Base-by-base conservation (phyloP, 1,284 basidiomycete genomes). In the Pascua sp. region DNA sequence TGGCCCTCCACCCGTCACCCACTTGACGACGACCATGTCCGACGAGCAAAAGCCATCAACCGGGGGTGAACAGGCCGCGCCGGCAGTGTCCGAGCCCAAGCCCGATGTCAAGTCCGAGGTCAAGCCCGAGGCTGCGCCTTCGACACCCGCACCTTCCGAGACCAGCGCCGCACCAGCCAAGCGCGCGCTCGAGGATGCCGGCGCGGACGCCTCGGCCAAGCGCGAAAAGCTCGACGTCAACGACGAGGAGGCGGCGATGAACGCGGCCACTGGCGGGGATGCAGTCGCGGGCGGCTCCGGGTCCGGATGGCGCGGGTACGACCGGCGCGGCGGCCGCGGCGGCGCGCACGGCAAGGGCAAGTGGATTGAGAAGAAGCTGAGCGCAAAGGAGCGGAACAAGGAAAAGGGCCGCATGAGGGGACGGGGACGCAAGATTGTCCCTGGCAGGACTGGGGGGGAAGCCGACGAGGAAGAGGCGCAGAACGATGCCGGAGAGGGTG, bases 201-300 rank as follows among this genome's bases (percentile, higher is more conserved):
- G 15, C 15, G 42, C 42, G 42, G 15, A 9, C 15, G 8, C 40
- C 8, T 11, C 40, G 40, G 17, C 42, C 37, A 42, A 4, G 51
- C n/a, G 8, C 39, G 18, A 24, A 18, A 47, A 48, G 39, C 44
- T 17, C 11, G 38, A 46, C n/a, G 49, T 12, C 15, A 32, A n/a
- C 32, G 45, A 49, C 47, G 61, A 62, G 49, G 57, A 63, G 55
- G 55, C 47, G 2, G 53, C 53, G 12, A 48, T 55, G 55, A 63
- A 63, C 58, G 49, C 36, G 9, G 43, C 18, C n/a, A n/a, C n/a
- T n/a, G n/a, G n/a, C n/a, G n/a, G n/a, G n/a, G n/a, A n/a, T n/a
- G n/a, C n/a, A n/a, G n/a, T n/a, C 18, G 15, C 17, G 12, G 16
- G 18, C 40, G 49, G 17, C 38, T 37, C 42, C 13, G 45, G 42